Percentiles rank a stretch among this genome's conserved stretches.
Conservation (phyloP, 2,329 filamentous ascomycete genomes). For the Monosporascus sp. region DNA sequence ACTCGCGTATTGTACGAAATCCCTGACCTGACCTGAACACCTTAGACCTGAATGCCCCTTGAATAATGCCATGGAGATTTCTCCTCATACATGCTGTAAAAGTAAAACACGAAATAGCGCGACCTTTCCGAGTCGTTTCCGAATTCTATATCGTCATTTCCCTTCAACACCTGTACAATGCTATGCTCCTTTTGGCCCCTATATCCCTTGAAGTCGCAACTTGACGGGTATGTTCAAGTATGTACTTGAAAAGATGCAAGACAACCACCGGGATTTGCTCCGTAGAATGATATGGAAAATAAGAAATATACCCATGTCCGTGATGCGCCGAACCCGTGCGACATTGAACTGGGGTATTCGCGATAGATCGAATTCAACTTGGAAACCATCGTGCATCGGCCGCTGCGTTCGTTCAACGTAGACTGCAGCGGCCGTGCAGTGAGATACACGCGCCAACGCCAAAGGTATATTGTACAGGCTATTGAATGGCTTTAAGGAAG, state of each 20-base stretch:
- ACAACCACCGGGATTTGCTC: neutral
- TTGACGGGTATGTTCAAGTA: slow-evolving; percentile 3
- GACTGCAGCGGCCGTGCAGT: slow-evolving; percentile 17
- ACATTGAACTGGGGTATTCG: slow-evolving; percentile 23
- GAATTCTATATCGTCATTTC: slow-evolving; percentile 20
- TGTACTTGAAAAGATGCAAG: slow-evolving; percentile 9
- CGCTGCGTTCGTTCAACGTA: slow-evolving; percentile 5
- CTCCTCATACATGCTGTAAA: neutral
- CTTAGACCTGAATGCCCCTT: neutral
- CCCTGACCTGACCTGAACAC: neutral
- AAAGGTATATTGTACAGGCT: slow-evolving; percentile 11
- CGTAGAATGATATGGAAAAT: slow-evolving; percentile 10
- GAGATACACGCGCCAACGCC: slow-evolving; percentile 12
- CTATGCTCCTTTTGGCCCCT: slow-evolving; percentile 12
- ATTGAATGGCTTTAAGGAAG: slow-evolving; percentile 10
- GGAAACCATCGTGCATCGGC: slow-evolving; percentile 14
- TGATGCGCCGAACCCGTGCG: slow-evolving; percentile 18
- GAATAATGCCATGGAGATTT: neutral
- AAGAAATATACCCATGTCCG: slow-evolving; percentile 12
- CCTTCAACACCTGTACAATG: slow-evolving; percentile 24
- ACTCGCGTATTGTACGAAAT: neutral
- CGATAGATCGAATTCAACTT: slow-evolving; percentile 16
- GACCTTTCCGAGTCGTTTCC: slow-evolving; percentile 8
- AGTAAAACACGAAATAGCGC: neutral
- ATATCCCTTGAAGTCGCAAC: slow-evolving; percentile 7